phyloP scores from a whole-genome alignment of 768 basidiomycete species.

The Tylopilus vinaceipallidus region DNA sequence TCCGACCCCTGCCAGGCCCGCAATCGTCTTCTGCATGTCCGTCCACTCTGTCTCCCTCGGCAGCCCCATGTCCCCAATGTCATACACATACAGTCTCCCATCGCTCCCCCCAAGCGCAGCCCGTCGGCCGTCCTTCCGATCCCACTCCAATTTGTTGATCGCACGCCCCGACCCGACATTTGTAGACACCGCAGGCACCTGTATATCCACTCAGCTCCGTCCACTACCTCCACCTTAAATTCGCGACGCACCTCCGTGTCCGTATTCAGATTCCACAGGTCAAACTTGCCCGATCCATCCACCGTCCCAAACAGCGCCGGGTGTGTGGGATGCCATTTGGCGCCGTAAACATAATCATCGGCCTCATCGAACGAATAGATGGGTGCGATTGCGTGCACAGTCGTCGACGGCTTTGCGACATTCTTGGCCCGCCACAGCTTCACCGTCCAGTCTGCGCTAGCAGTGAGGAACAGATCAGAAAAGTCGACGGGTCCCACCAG shows the following conservation, averaged over 20 bases:
- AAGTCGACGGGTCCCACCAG: constrained; percentile 90
- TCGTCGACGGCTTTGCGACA: constrained; percentile 68
- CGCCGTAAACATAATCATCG: constrained; percentile 98
- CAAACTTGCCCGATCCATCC: constrained; percentile 94
- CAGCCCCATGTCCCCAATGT: constrained; percentile 87
- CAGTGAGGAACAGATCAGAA: constrained; percentile 90
- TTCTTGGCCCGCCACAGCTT: constrained; percentile 92
- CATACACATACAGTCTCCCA: constrained; percentile 90
- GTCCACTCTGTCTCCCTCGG: constrained; percentile 93
- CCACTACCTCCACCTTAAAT: background rate
- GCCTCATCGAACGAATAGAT: constrained; percentile 96
- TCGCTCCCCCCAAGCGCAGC: constrained; percentile 91
- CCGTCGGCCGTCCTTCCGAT: constrained; percentile 86
- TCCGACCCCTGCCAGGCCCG: constrained; percentile 59
- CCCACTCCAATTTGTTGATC: constrained; percentile 96
- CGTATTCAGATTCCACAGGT: constrained; percentile 96
- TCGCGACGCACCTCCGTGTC: constrained; percentile 81
- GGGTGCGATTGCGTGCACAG: constrained; percentile 55
- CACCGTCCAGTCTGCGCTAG: constrained; percentile 97
- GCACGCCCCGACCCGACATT: constrained; percentile 75
- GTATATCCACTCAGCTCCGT: constrained; percentile 5
- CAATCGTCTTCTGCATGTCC: constrained; percentile 84
- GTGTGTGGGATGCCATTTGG: constrained; percentile 95
- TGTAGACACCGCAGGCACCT: constrained; percentile 94
- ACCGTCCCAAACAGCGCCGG: constrained; percentile 93